Conservation (phyloP, 2,329 filamentous ascomycete genomes). For the Aspergillus hortae region DNA sequence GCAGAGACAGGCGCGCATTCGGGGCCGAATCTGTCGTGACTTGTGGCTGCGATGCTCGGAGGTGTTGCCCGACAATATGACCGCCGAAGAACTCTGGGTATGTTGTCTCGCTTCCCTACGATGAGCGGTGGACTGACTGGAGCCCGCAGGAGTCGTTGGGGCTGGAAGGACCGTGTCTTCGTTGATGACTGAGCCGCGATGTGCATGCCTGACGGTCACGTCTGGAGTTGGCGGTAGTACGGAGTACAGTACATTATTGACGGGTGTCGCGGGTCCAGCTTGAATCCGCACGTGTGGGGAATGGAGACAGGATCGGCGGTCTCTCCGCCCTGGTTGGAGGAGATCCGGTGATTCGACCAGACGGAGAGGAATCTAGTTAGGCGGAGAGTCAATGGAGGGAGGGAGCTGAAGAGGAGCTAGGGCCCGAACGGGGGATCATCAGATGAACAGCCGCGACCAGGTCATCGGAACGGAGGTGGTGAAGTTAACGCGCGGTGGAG, state of each 20-base stretch:
- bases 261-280: background rate
- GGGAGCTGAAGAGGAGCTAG: no score
- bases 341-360: slow-evolving; percentile 6
- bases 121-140: background rate
- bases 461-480: slow-evolving; percentile 3
- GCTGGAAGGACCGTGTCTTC: slow-evolving; percentile 30
- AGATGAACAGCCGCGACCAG: background rate
- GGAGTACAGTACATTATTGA: background rate
- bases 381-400: no score
- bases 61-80: slow-evolving; percentile 46
- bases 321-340: slow-evolving; percentile 3
- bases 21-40: slow-evolving; percentile 49
- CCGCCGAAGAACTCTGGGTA: slow-evolving; percentile 50
- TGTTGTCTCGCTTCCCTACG: slow-evolving; percentile 4
- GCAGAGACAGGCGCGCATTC: slow-evolving; percentile 35
- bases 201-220: background rate
- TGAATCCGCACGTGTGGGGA: background rate
- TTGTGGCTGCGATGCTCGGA: slow-evolving; percentile 51
- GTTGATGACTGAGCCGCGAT: slow-evolving; percentile 10
- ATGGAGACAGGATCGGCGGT: slow-evolving; percentile 5
- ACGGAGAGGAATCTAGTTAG: background rate
- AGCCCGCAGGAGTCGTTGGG: slow-evolving; percentile 32
- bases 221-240: background rate
- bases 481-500: no score
- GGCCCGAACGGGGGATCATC: background rate